A percentile compares a stretch with the other conserved stretches of the same genome.
These are phyloP conservation scores for Linum trigynum DNA, from an alignment of 345 rosid species.

Conservation along the genomic window DNA sequence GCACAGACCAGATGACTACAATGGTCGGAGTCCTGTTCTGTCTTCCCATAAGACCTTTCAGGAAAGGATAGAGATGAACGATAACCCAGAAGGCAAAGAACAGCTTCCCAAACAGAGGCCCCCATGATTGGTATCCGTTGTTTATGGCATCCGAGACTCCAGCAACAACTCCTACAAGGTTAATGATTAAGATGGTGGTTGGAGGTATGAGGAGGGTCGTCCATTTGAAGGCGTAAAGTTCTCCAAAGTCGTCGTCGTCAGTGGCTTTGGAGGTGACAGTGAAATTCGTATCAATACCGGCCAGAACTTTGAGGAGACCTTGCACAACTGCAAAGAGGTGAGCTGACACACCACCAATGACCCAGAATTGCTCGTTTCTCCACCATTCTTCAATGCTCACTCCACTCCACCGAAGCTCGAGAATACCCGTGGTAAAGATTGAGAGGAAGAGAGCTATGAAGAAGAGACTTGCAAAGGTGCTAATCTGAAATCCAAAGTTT, in stretches of 20 bases:
- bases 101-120: constrained; percentile 88
- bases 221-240: constrained; percentile 86
- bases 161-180: constrained; percentile 89
- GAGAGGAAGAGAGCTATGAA: constrained; percentile 77
- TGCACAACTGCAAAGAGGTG: constrained; percentile 88
- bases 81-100: constrained; percentile 96
- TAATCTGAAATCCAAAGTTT: constrained; percentile 40
- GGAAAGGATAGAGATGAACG: constrained; percentile 94
- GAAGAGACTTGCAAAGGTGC: constrained; percentile 88
- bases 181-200: constrained; percentile 82
- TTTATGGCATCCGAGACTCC: constrained; percentile 91
- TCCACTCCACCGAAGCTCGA: constrained; percentile 93
- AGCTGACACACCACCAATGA: constrained; percentile 91
- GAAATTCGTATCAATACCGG: constrained; percentile 90
- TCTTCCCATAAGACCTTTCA: constrained; percentile 92
- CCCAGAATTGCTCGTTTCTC: constrained; percentile 98
- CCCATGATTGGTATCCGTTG: constrained; percentile 89
- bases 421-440: constrained; percentile 75
- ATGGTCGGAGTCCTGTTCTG: constrained; percentile 96
- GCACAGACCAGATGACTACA: constrained; percentile 91
- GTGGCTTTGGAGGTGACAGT: constrained; percentile 86
- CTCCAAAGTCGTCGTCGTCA: constrained; percentile 86
- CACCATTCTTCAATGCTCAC: constrained; percentile 99
- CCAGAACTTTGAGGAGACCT: constrained; percentile 78
- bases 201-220: constrained; percentile 89